Evolutionary conservation across 1,139 yeast genomes (phyloP).

Genomic region (Debaryomyces psychrophilus): DNA sequence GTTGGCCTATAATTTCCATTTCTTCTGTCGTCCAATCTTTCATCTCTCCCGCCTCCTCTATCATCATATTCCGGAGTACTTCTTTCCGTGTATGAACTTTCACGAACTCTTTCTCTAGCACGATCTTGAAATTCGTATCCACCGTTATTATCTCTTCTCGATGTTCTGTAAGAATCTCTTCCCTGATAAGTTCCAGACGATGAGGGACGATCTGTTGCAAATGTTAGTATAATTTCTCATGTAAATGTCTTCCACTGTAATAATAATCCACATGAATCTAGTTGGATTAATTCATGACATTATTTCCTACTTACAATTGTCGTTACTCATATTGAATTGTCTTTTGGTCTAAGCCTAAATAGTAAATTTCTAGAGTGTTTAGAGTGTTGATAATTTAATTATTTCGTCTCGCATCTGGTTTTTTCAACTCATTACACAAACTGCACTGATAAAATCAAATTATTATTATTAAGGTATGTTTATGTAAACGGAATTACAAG

Average conservation of each 20-base stretch:
- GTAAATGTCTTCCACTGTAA: background rate
- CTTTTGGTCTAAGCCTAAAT: no score
- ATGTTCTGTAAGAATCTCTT: conserved; percentile 3
- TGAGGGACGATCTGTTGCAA: conserved; percentile 8
- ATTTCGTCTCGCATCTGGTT: conserved; percentile 1
- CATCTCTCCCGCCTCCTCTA: conserved; percentile 13
- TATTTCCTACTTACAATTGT: background rate
- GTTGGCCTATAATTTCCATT: conserved; percentile 2
- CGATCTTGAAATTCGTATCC: conserved; percentile 8
- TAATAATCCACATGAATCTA: background rate
- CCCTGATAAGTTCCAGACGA: conserved; percentile 3
- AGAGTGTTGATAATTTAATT: conserved; percentile 1
- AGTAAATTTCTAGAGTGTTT: background rate
- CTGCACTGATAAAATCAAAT: background rate
- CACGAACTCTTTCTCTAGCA: conserved; percentile 16
- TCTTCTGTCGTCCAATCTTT: conserved; percentile 9
- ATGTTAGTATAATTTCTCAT: background rate
- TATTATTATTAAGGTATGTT: conserved; percentile 1
- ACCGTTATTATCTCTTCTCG: conserved; percentile 3
- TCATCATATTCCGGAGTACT: conserved; percentile 11
- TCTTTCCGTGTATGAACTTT: conserved; percentile 13
- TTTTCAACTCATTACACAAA: conserved; percentile 6
- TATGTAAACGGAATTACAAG: background rate
- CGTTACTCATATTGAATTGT: conserved; percentile 5
- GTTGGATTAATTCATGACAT: background rate